Percentiles rank a stretch among this genome's conserved stretches.
phyloP scores from a whole-genome alignment of 495 filamentous ascomycete genomes.

The Xanthoparmelia taractica region DNA sequence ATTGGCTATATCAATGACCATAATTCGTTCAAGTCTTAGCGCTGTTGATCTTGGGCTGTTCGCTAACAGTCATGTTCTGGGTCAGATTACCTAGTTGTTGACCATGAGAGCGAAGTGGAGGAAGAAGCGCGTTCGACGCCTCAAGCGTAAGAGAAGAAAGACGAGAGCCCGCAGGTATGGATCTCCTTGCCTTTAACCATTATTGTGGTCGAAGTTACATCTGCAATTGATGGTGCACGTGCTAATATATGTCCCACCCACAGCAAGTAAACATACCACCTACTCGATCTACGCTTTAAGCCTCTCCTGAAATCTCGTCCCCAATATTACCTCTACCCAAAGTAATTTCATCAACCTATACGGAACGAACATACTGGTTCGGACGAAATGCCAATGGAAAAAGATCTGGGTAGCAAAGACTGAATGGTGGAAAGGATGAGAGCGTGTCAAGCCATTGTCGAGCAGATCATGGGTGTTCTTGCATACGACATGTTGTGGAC shows the following conservation, averaged over 20 bases:
- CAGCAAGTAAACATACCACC: conserved; percentile 29
- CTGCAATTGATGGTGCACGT: conserved; percentile 6
- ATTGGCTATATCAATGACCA: background rate
- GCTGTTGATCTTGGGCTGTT: background rate
- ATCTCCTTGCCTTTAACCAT: background rate
- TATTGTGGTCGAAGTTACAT: background rate
- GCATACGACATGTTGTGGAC: conserved; percentile 11
- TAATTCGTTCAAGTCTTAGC: background rate
- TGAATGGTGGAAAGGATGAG: conserved; percentile 7
- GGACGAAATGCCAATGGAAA: conserved; percentile 8
- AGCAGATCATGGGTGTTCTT: conserved; percentile 16
- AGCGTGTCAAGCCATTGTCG: conserved; percentile 14
- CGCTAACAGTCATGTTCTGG: background rate
- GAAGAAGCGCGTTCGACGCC: conserved; percentile 96
- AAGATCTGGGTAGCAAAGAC: conserved; percentile 9
- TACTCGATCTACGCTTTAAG: conserved; percentile 22
- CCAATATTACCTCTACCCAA: background rate
- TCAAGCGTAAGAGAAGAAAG: conserved; percentile 99
- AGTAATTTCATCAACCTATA: conserved; percentile 2
- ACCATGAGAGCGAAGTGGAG: conserved; percentile 99
- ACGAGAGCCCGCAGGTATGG: conserved; percentile 84
- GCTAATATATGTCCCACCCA: conserved; percentile 5
- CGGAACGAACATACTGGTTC: conserved; percentile 3
- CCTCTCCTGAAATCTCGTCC: conserved; percentile 4
- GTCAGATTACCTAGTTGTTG: conserved; percentile 29